phyloP scores from a whole-genome alignment of 1,284 basidiomycete genomes.

The Moesziomyces antarcticus region DNA sequence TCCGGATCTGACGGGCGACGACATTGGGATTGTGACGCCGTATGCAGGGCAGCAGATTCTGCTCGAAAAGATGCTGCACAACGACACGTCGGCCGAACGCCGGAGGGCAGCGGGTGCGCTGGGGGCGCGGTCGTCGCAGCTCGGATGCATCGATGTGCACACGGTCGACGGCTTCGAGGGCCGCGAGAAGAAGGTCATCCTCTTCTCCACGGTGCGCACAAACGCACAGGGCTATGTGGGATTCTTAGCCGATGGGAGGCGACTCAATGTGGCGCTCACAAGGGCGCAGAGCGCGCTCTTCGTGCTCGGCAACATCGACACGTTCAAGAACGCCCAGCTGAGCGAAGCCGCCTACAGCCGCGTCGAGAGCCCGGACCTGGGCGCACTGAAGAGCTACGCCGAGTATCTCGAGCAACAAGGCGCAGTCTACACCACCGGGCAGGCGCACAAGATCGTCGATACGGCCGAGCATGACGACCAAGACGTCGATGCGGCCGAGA shows the following conservation, averaged over 20 bases:
- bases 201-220: conserved; percentile 91
- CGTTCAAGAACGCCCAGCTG: conserved; percentile 70
- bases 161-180: conserved; percentile 97
- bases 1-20: conserved; percentile 43
- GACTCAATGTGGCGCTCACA: conserved; percentile 97
- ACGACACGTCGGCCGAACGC: conserved; percentile 31
- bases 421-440: conserved; percentile 2
- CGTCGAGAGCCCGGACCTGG: conserved; percentile 42
- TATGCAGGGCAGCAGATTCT: conserved; percentile 61
- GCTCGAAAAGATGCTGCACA: conserved; percentile 55
- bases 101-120: conserved; percentile 16
- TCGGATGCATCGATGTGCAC: conserved; percentile 79
- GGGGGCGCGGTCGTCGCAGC: conserved; percentile 44
- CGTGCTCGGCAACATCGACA: conserved; percentile 84
- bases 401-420: conserved; percentile 31
- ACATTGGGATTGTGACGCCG: conserved; percentile 65
- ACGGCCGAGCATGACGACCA: conserved; percentile 8
- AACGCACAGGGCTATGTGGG: conserved; percentile 78
- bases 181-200: conserved; percentile 92
- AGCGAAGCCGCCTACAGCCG: conserved; percentile 49
- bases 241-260: conserved; percentile 89
- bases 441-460: conserved; percentile 6
- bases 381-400: conserved; percentile 34
- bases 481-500: conserved; percentile 19
- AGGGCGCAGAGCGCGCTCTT: conserved; percentile 88